Evolutionary conservation across 1,284 basidiomycete species (phyloP), one percentile per base, ranked within the genome.

Genomic region (Sanghuangporus weigelae): DNA sequence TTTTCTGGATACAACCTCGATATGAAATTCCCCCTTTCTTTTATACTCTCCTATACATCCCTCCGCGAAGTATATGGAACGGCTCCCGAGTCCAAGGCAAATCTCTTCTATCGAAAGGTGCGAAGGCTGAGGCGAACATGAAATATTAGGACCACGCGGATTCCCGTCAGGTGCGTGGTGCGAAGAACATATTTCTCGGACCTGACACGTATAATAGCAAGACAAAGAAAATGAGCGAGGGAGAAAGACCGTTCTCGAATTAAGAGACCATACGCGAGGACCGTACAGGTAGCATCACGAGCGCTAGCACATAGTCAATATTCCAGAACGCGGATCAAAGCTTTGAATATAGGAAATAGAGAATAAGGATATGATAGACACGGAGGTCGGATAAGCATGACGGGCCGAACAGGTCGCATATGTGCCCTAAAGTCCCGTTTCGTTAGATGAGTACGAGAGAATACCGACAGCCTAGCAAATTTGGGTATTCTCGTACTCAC

Each of bases 131-230:
- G 26, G 26, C 3, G 26, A 31, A 31, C 26, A 31, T 31, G 5
- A 31, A 31, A 2, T 31, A 7, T 23, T 31, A 23, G 31, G 31
- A 36, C 53, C 53, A 54, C 38, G 53, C 7, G 44, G 53, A 3
- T 16, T 36, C 31, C 6, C 19, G 19, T 54, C 53, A 54, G 26
- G 53, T 38, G 53, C 36, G 31, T 12, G 14, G 16, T 35, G 31
- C 53, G 38, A 54, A 54, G 31, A n/a, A 26, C 10, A 31, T 11
- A 16, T 49, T 10, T 49, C 48, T n/a, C 40, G 21, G 31, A 36
- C 53, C 36, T 54, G 53, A 54, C 53, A 54, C 53, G 53, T 54
- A 54, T 54, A 38, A 54, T 12, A 16, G 31, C n/a, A n/a, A 53
- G 21, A 46, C 16, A 46, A 46, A 46, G 7, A 31, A 31, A 31